Base-by-base conservation (phyloP, 2,329 filamentous ascomycete genomes). In the Gyromitra esculenta region DNA sequence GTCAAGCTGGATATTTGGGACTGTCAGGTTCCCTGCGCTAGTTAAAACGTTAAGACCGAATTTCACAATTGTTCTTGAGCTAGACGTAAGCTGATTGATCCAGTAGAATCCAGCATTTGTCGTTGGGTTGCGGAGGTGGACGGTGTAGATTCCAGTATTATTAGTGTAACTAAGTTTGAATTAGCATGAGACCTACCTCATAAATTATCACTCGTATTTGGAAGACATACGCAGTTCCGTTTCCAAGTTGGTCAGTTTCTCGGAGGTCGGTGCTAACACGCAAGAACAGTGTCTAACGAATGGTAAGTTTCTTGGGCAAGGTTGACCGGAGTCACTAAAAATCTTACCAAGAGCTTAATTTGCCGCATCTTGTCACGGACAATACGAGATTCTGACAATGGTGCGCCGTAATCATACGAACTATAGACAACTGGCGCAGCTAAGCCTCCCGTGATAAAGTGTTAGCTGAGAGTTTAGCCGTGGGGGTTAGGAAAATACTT, bases 311-410 rank as follows among this genome's bases (percentile, higher is more conserved):
- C 50, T 39, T 54, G 11, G 21, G 18, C 7, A 11, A 9, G 41
- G 4, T 50, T 41, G 2, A 9, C n/a, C 43, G 2, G 13, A 31
- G n/a, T 15, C 11, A 6, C 13, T 11, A 11, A 31, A 5, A 43
- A 39, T 15, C 25, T 9, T 50, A 77, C 74, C 64, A 77, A 45
- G 13, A 74, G 70, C 15, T 77, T 77, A 4, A 74, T 74, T 31
- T 68, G 69, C 25, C 85, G 86, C 63, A 88, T 83, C 76, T 89
- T 89, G 56, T 85, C 83, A 66, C 85, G 84, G 41, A 88, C 83
- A 74, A 88, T 84, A 5, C 87, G 84, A 2, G 87, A 88, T 80
- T 89, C 87, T 25, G 86, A 82, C 6, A 89, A 81, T 0, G 87
- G 87, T 0, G 87, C 87, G 5, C 84, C 83, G 70, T 86, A 86